phyloP scores from a whole-genome alignment of 768 basidiomycete genomes.

The Phlegmacium glaucopus region DNA sequence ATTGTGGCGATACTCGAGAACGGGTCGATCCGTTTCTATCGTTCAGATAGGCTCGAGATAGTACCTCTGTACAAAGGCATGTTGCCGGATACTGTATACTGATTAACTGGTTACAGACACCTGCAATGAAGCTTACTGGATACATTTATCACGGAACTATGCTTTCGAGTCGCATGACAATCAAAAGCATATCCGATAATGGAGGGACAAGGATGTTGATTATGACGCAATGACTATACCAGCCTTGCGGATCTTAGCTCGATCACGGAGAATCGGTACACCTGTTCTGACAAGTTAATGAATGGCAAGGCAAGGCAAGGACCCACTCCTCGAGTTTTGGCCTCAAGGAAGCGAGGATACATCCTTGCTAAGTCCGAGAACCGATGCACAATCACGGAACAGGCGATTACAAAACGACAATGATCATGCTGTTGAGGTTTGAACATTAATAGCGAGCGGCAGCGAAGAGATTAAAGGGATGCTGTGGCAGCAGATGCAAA shows the following conservation, averaged over 20 bases:
- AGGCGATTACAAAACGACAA: constrained; percentile 2
- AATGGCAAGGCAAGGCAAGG: background rate
- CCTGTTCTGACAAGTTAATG: constrained; percentile 7
- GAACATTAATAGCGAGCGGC: constrained; percentile 12
- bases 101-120: constrained; percentile 21
- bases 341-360: background rate
- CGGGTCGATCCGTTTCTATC: constrained; percentile 26
- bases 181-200: constrained; percentile 15
- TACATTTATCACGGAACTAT: constrained; percentile 17
- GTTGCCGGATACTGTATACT: constrained; percentile 27
- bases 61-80: constrained; percentile 17
- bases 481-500: constrained; percentile 4
- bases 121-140: constrained; percentile 20
- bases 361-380: constrained; percentile 8
- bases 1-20: constrained; percentile 6
- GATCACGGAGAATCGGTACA: constrained; percentile 12
- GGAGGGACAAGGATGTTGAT: constrained; percentile 2
- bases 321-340: background rate
- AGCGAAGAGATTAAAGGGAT: constrained; percentile 12
- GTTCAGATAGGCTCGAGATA: constrained; percentile 29
- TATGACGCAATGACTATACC: constrained; percentile 14
- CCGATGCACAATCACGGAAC: background rate
- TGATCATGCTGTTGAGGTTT: background rate
- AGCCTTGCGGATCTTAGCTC: constrained; percentile 14
- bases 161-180: constrained; percentile 2